Percentiles rank a stretch among this genome's conserved stretches.
phyloP scores from a whole-genome alignment of 345 rosid species.

The Sonneratia alba region DNA sequence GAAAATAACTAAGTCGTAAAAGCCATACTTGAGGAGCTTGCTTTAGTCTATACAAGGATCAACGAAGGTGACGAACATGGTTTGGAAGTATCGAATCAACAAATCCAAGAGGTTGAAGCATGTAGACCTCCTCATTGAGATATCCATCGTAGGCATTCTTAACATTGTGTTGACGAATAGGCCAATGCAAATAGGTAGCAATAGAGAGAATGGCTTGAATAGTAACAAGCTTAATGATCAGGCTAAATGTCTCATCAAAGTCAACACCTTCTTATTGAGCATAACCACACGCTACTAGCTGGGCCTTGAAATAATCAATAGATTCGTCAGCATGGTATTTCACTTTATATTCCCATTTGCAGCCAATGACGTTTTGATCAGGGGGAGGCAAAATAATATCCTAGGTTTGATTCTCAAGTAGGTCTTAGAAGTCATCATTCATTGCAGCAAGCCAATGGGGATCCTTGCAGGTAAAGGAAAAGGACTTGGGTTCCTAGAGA shows the following conservation, averaged over 20 bases:
- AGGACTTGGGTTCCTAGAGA: not conserved
- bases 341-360: not conserved
- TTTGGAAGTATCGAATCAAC: not conserved
- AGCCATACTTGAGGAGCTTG: not conserved
- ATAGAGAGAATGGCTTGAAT: too few relatives aligned
- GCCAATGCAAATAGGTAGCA: too few relatives aligned
- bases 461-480: not conserved
- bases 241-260: too few relatives aligned
- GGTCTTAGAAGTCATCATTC: not conserved
- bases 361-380: not conserved
- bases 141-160: not conserved
- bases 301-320: not conserved
- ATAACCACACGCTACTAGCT: not conserved
- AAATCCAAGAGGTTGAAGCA: not conserved
- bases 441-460: not conserved
- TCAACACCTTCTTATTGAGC: not conserved
- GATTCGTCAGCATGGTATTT: not conserved
- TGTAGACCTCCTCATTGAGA: not conserved
- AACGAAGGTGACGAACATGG: not conserved
- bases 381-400: not conserved
- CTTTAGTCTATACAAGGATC: not conserved
- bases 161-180: not conserved
- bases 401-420: conserved; percentile 1
- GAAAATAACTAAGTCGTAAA: not conserved
- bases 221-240: too few relatives aligned